Evolutionary conservation across 202 grass and related monocot genomes (phyloP).

Genomic region (Brachypodium distachyon): DNA sequence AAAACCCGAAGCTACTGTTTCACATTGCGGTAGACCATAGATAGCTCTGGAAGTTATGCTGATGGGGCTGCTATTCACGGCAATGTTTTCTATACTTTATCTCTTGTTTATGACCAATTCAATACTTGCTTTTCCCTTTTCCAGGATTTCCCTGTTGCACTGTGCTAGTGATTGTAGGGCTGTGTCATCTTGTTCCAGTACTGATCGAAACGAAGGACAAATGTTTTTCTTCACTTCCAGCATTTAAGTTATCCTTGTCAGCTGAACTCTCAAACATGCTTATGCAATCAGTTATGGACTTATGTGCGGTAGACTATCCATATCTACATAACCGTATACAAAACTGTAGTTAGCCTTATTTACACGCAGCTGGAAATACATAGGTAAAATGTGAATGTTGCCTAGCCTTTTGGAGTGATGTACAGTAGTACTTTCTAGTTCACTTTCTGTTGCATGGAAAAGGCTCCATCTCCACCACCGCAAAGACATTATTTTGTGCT

Average conservation of each 20-base stretch:
- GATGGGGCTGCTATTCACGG: not conserved
- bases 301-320: not conserved
- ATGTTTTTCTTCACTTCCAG: not conserved
- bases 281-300: not conserved
- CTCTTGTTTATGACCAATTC: not conserved
- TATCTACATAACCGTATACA: not conserved
- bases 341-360: not conserved
- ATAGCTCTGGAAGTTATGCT: not conserved
- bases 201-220: too few relatives aligned
- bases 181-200: not conserved
- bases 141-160: not conserved
- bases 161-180: not conserved
- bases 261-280: not conserved
- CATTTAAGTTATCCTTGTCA: not conserved
- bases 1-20: not conserved
- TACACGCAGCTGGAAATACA: not conserved
- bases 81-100: constrained; percentile 3
- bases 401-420: constrained; percentile 1
- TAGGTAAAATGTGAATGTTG: not conserved
- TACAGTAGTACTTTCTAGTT: constrained; percentile 8
- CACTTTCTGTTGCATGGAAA: constrained; percentile 6
- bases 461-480: constrained; percentile 14
- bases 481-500: constrained; percentile 3
- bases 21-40: not conserved
- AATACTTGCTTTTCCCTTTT: not conserved